phyloP scores from a whole-genome alignment of 1,284 basidiomycete species.

The Agroathelia rolfsii region DNA sequence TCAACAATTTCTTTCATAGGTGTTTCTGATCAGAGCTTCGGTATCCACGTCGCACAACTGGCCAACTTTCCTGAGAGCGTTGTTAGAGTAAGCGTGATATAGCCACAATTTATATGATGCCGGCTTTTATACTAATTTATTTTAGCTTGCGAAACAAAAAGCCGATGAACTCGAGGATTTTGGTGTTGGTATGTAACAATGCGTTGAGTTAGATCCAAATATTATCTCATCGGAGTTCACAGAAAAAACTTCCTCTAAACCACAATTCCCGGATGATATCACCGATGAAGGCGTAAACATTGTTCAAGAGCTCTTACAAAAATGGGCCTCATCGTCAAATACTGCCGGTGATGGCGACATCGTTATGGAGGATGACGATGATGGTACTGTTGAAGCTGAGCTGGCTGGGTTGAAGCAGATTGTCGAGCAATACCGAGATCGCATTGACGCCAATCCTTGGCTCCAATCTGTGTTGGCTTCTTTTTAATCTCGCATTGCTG shows the following conservation, averaged over 20 bases:
- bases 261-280: constrained; percentile 48
- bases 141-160: constrained; percentile 84
- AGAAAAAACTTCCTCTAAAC: constrained; percentile 27
- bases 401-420: constrained; percentile 56
- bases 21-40: constrained; percentile 93
- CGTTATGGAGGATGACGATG: constrained; percentile 40
- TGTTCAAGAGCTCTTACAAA: constrained; percentile 69
- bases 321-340: constrained; percentile 49
- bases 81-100: constrained; percentile 53
- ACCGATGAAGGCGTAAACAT: constrained; percentile 74
- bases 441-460: constrained; percentile 75
- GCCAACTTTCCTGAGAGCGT: constrained; percentile 96
- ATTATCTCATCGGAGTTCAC: constrained; percentile 12
- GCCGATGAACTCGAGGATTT: constrained; percentile 97
- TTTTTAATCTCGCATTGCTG: no score
- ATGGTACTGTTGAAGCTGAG: constrained; percentile 40
- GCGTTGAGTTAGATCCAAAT: constrained; percentile 3
- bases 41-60: constrained; percentile 95
- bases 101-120: not conserved
- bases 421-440: constrained; percentile 56
- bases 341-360: constrained; percentile 34
- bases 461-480: constrained; percentile 48
- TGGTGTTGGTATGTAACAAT: constrained; percentile 36
- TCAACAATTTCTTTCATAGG: constrained; percentile 26
- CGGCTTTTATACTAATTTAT: constrained; percentile 1